Evolutionary conservation across 129 eudicot species (phyloP).

Genomic region (carrot (Daucus carota)): DH1_v3.0 NC_030381.2:34420001-34420500

Average conservation of each 20-base stretch:
- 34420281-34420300: slow-evolving; percentile 15
- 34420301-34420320: slow-evolving; percentile 28
- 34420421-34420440: slow-evolving; percentile 8
- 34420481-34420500: neutral
- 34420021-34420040: neutral
- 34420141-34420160: neutral
- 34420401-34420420: slow-evolving; percentile 18
- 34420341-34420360: slow-evolving; percentile 26
- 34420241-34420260: neutral
- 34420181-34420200: neutral
- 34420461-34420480: slow-evolving; percentile 20
- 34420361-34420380: slow-evolving; percentile 11
- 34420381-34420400: slow-evolving; percentile 3
- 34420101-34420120: neutral
- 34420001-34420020: neutral
- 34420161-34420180: neutral
- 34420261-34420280: slow-evolving; percentile 16
- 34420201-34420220: neutral
- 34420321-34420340: slow-evolving; percentile 50
- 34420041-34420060: neutral
- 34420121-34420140: neutral
- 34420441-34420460: slow-evolving; percentile 24
- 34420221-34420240: neutral
- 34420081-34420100: neutral
- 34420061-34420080: neutral